Evolutionary conservation across 345 rosid species (phyloP), one percentile per base, ranked within the genome.

Genomic region (Hypericum androsaemum): DNA sequence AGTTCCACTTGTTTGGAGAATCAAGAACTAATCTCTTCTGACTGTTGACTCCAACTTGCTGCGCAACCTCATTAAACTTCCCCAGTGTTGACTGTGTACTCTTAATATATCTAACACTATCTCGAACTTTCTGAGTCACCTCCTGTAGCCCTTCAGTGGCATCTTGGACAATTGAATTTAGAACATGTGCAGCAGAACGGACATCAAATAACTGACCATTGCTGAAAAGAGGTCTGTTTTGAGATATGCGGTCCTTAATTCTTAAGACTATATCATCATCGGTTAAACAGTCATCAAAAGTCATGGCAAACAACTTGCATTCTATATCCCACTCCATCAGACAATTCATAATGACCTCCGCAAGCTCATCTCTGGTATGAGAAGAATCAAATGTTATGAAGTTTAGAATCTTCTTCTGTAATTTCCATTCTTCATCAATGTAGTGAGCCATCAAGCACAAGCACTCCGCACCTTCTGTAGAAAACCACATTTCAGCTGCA

Each of bases 261-360:
- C 74, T 73, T 54, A 49, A 59, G 71, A 87, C 71, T 61, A 81
- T 74, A 64, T 78, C 84, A 54, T 90, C 88, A n/a, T 77, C 81
- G 8, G 65, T 59, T 39, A 73, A 73, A 46, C 76, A 79, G 53
- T 80, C 77, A 63, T 81, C 96, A 63, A 84, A 82, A 7, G 94
- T 84, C 54, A 90, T 59, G 39, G 94, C 86, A 71, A 87, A 90
- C 71, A 84, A 74, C 83, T 88, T 90, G 68, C 63, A 75, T 48
- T 90, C 96, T 32, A 90, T 74, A 59, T 77, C 84, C 95, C 98
- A 90, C 36, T 84, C 96, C 71, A 64, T 71, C 57, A 90, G 73
- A 65, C 83, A 84, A 62, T 75, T 77, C 32, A 81, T 71, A 47
- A 90, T 75, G 41, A 86, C 87, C 64, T 87, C 92, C 0, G 97